phyloP scores from a whole-genome alignment of 176 grass and related monocot genomes.

The Lolium rigidum region DNA sequence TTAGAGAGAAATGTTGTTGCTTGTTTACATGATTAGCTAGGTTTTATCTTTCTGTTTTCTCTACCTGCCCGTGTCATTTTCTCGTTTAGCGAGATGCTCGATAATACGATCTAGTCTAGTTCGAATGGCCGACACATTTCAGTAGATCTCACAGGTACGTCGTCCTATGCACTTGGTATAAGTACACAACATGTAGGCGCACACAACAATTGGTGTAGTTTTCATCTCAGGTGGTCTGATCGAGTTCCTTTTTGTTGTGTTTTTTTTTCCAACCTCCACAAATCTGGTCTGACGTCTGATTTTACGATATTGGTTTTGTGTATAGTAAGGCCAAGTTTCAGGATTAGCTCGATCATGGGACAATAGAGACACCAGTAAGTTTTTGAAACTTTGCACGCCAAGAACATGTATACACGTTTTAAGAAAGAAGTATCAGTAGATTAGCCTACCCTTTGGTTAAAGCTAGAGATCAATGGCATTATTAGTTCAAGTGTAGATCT shows the following conservation, averaged over 20 bases:
- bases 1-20: not conserved
- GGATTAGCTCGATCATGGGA: not conserved
- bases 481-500: not conserved
- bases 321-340: not conserved
- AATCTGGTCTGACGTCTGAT: not conserved
- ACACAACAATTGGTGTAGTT: too few relatives aligned
- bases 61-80: too few relatives aligned
- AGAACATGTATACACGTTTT: not conserved
- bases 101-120: too few relatives aligned
- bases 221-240: too few relatives aligned
- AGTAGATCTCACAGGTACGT: too few relatives aligned
- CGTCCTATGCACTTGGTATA: too few relatives aligned
- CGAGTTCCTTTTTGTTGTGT: not conserved
- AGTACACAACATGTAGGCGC: too few relatives aligned
- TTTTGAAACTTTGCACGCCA: not conserved
- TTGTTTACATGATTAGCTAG: too few relatives aligned
- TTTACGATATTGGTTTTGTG: not conserved
- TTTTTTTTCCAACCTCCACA: not conserved
- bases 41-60: too few relatives aligned
- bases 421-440: not conserved
- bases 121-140: too few relatives aligned
- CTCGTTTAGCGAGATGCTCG: too few relatives aligned
- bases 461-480: not conserved
- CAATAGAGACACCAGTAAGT: not conserved
- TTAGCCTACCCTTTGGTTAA: not conserved